Conservation (phyloP, 2,329 filamentous ascomycete species). For the Didymellaceae sp. region DNA sequence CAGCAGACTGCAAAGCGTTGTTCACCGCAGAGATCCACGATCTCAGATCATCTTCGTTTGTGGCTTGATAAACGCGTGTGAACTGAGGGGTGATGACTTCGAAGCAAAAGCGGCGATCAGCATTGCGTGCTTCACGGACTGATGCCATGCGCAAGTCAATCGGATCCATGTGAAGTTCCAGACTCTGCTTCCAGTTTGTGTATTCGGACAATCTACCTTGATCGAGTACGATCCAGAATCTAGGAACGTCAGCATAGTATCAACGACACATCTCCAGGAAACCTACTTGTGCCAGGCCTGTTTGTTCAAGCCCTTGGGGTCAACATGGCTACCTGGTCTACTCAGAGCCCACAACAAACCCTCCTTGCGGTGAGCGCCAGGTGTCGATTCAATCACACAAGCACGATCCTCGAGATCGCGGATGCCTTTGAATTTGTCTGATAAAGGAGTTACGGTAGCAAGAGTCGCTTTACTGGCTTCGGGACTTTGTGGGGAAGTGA, state of each 20-base stretch:
- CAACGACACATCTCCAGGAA: background rate
- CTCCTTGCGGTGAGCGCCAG: conserved; percentile 80
- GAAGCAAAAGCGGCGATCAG: conserved; percentile 94
- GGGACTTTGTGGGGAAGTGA: conserved; percentile 38
- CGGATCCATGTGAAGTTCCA: conserved; percentile 96
- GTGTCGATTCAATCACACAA: conserved; percentile 56
- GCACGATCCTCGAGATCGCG: conserved; percentile 78
- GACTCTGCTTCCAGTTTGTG: conserved; percentile 97
- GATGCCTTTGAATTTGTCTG: conserved; percentile 82
- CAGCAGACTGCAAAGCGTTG: conserved; percentile 93
- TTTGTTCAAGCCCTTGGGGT: conserved; percentile 94
- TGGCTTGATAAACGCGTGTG: conserved; percentile 96
- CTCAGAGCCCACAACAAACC: conserved; percentile 94
- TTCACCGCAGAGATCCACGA: conserved; percentile 97
- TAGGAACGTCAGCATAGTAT: conserved; percentile 50
- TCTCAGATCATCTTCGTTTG: conserved; percentile 96
- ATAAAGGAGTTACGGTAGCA: conserved; percentile 43
- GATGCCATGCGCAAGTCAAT: conserved; percentile 97
- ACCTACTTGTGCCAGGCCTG: conserved; percentile 98
- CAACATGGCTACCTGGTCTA: conserved; percentile 89
- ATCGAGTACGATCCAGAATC: conserved; percentile 98
- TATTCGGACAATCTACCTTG: conserved; percentile 97
- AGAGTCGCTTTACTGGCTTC: conserved; percentile 35
- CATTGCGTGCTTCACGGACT: conserved; percentile 91
- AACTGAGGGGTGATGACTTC: conserved; percentile 97